These are phyloP conservation scores for Halophytophthora batemanensis DNA, from an alignment of 352 stramenopile species.

Conservation along the genomic window DNA sequence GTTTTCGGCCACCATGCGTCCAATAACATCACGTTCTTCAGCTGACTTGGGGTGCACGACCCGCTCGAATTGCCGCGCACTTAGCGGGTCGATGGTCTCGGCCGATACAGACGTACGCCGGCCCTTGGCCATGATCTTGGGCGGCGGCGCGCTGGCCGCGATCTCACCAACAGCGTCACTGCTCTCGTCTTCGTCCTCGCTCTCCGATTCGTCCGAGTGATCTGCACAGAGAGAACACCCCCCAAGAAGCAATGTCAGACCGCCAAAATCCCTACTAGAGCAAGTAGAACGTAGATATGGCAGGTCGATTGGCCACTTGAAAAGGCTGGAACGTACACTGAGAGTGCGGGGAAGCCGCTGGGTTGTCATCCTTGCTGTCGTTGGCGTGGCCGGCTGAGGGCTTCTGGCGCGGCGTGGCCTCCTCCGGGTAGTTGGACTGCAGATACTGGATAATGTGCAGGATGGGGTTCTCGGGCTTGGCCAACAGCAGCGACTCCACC, in stretches of 20 bases:
- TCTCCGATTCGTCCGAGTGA: constrained; percentile 86
- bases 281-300: too few relatives aligned
- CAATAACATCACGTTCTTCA: constrained; percentile 74
- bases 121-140: constrained; percentile 75
- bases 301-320: too few relatives aligned
- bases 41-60: constrained; percentile 83
- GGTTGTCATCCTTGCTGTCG: constrained; percentile 47
- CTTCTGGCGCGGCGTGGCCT: constrained; percentile 53
- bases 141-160: constrained; percentile 44
- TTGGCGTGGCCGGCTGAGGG: too few relatives aligned
- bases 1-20: constrained; percentile 83
- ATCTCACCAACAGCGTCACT: constrained; percentile 84
- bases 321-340: constrained; percentile 33
- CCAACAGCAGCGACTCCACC: constrained; percentile 86
- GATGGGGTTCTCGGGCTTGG: constrained; percentile 89
- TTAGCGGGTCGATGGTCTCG: constrained; percentile 81
- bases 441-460: constrained; percentile 89
- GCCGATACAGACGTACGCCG: constrained; percentile 86
- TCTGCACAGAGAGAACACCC: constrained; percentile 42
- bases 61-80: constrained; percentile 76
- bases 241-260: too few relatives aligned
- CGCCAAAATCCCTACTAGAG: not conserved
- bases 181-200: constrained; percentile 82
- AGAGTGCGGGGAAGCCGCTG: constrained; percentile 29
- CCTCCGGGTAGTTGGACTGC: constrained; percentile 84